Base-by-base conservation (phyloP, 768 basidiomycete genomes). In the Russula earlei region DNA sequence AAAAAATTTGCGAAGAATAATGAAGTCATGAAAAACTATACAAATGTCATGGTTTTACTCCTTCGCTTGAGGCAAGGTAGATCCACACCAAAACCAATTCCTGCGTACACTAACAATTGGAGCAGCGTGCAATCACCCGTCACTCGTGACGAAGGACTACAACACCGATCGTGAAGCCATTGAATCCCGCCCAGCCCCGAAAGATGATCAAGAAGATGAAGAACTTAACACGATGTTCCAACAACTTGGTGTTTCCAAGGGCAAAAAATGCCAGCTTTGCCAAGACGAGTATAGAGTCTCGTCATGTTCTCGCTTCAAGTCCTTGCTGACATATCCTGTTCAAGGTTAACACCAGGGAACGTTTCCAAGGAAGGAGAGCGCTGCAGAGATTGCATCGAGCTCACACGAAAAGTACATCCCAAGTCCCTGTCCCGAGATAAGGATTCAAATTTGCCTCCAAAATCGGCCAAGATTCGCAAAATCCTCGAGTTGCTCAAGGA, bases 41-140 rank as follows among this genome's bases (percentile, higher is more conserved):
- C 85, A 0, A 78, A 79, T 34, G 81, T 90, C 5, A 72, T 90
- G 62, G 72, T 86, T 15, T 67, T 89, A 31, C 75, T 89, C 59
- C 77, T 96, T 46, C 80, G 95, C 29, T 75, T 97, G 45, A 83
- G 95, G 27, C 95, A 99, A 79, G 91, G 94, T 87, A 58, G 27
- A 76, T 67, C 14, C 49, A 49, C 29, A 22, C 38, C 9, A 1
- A 9, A 19, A 29, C 46, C 54, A 25, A 48, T n/a, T 27, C 40
- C 24, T 47, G 17, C 4, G 5, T 7, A 2, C 20, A 20, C 45
- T 54, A 37, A 50, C 29, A 31, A 8, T 7, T 58, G 33, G 44
- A 46, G 24, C 33, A 95, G 93, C 93, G 0, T 97, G 93, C 67
- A 87, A 91, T 63, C 94, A 96, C 64, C 92, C 93, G 0, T 75